Evolutionary conservation across 345 rosid species (phyloP).

Genomic region (Lumnitzera racemosa): DNA sequence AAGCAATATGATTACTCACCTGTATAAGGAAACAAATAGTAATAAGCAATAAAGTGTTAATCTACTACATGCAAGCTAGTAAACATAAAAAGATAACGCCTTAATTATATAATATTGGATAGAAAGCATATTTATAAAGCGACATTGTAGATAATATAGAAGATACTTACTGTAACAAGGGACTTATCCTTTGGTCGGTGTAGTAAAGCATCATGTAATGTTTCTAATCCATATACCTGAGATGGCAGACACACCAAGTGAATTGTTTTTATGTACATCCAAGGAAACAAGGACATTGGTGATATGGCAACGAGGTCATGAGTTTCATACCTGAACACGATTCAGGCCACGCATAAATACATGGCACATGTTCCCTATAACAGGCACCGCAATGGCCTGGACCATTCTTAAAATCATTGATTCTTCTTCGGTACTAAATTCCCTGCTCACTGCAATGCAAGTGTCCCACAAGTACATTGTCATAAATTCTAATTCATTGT

Average conservation of each 20-base stretch:
- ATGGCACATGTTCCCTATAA: constrained; percentile 87
- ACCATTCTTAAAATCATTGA: constrained; percentile 58
- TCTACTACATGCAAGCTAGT: not conserved
- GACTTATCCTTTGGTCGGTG: constrained; percentile 66
- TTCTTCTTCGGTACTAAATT: constrained; percentile 61
- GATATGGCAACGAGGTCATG: not conserved
- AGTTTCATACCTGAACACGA: constrained; percentile 61
- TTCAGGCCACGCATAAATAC: constrained; percentile 95
- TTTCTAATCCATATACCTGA: constrained; percentile 92
- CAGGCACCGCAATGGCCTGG: constrained; percentile 85
- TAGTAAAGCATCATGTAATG: constrained; percentile 79
- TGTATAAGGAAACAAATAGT: constrained; percentile 13
- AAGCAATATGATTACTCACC: constrained; percentile 98
- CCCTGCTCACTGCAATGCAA: constrained; percentile 51
- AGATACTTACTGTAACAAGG: constrained; percentile 64
- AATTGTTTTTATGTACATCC: not conserved
- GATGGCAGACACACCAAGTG: constrained; percentile 1
- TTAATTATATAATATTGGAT: not conserved
- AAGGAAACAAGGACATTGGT: not conserved
- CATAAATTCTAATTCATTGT: not conserved
- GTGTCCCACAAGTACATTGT: constrained; percentile 1
- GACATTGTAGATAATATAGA: not conserved
- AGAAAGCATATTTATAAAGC: not conserved
- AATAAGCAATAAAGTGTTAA: not conserved
- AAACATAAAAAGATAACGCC: not conserved